Evolutionary conservation across 2,329 filamentous ascomycete genomes (phyloP).

Genomic region (Penicillium sp.): DNA sequence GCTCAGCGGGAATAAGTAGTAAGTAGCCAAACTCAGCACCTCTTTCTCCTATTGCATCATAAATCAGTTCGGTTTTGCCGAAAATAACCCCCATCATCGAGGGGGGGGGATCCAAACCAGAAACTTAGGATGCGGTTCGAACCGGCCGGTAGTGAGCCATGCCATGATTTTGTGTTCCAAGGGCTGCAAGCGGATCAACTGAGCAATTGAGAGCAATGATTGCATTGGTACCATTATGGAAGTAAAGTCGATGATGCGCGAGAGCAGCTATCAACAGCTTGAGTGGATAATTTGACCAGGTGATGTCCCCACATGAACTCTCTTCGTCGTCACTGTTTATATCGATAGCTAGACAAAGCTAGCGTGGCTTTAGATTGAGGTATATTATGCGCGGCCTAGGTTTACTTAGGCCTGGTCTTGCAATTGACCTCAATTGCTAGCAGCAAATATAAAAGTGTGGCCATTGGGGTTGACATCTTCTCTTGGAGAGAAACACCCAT

Average conservation of each 20-base stretch:
- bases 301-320: constrained; percentile 11
- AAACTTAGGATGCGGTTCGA: neutral
- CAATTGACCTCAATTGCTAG: neutral
- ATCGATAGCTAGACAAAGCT: neutral
- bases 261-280: neutral
- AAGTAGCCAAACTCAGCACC: neutral
- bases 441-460: neutral
- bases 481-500: neutral
- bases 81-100: neutral
- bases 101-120: neutral
- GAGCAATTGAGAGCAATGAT: constrained; percentile 5
- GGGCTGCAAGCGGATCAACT: constrained; percentile 6
- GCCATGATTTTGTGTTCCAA: constrained; percentile 4
- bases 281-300: constrained; percentile 9
- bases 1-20: constrained; percentile 14
- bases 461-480: neutral
- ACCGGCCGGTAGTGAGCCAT: constrained; percentile 1
- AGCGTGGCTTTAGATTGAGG: neutral
- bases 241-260: constrained; percentile 22
- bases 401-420: neutral
- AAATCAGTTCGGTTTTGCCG: constrained; percentile 8
- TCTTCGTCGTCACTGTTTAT: constrained; percentile 7
- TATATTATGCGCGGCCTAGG: neutral
- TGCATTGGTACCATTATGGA: neutral
- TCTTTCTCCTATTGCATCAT: constrained; percentile 23